These are phyloP conservation scores for Tulasnella sp. DNA, from an alignment of 768 basidiomycete species.

Conservation along the genomic window DNA sequence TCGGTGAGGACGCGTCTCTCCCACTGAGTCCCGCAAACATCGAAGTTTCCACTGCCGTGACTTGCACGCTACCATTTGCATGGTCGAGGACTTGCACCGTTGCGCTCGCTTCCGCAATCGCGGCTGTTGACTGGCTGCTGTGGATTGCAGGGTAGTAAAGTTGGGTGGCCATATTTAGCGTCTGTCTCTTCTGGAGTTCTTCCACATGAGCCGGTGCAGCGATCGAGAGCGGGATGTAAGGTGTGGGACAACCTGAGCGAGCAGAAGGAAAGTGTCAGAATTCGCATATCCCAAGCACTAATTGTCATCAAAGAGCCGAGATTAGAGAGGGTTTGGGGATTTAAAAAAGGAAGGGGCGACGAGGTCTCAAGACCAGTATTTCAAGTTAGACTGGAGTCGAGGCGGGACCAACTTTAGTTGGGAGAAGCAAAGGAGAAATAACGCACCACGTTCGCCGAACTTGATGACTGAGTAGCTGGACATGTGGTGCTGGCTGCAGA, in stretches of 20 bases:
- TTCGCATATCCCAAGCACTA: background rate
- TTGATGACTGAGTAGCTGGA: conserved; percentile 69
- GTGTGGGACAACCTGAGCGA: conserved; percentile 49
- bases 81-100: background rate
- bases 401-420: background rate
- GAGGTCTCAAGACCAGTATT: conserved; percentile 16
- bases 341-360: conserved; percentile 20
- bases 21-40: background rate
- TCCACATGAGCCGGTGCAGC: conserved; percentile 56
- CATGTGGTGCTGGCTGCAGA: conserved; percentile 71
- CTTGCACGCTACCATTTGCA: background rate
- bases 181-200: conserved; percentile 53
- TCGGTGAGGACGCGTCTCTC: background rate
- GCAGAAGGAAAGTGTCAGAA: background rate
- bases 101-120: background rate
- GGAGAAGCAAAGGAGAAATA: background rate
- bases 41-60: background rate
- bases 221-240: conserved; percentile 61
- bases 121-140: background rate
- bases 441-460: conserved; percentile 49
- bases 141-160: background rate
- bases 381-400: conserved; percentile 5
- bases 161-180: conserved; percentile 33
- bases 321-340: background rate
- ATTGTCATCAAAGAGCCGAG: background rate